Conservation (phyloP, 331 rosid genomes). For the Prunus yedoensis region DNA sequence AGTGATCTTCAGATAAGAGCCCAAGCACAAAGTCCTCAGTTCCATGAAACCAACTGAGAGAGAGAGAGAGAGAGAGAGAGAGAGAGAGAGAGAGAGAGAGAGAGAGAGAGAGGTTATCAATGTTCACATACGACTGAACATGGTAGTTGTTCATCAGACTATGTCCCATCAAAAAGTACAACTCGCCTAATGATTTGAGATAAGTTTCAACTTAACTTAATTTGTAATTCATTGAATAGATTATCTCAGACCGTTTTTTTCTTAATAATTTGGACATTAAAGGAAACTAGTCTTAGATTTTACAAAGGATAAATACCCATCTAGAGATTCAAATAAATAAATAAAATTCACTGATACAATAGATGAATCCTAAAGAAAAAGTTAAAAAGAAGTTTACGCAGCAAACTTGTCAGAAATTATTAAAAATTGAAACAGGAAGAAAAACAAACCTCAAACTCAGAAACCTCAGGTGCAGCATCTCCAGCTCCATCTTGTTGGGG, state of each 20-base stretch:
- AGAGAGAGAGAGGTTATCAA: background rate
- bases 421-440: background rate
- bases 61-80: background rate
- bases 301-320: background rate
- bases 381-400: background rate
- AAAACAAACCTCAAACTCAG: conserved; percentile 74
- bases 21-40: background rate
- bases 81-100: too few relatives aligned
- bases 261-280: background rate
- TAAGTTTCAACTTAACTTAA: background rate
- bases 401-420: background rate
- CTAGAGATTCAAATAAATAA: background rate
- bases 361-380: background rate
- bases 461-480: conserved; percentile 50
- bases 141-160: background rate
- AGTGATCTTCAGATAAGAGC: background rate
- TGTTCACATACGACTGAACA: background rate
- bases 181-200: background rate
- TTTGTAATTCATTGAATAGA: background rate
- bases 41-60: background rate
- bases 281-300: background rate
- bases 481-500: conserved; percentile 99
- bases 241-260: background rate
- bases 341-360: background rate
- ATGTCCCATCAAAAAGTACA: background rate